phyloP scores from a whole-genome alignment of 2,329 filamentous ascomycete species.

The Colletotrichum noveboracense region DNA sequence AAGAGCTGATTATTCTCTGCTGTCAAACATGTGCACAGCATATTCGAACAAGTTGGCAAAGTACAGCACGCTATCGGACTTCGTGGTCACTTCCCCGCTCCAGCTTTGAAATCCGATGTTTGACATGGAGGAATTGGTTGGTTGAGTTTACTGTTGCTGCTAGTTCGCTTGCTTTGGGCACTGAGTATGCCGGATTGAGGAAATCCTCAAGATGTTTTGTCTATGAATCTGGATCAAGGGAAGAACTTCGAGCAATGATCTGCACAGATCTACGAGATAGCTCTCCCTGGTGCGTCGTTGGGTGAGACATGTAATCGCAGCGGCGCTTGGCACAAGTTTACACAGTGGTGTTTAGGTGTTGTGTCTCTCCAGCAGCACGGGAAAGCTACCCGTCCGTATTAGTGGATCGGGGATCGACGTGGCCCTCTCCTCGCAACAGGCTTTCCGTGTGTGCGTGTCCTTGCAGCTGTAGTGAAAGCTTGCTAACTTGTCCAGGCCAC shows the following conservation, averaged over 20 bases:
- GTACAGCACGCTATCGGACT: background rate
- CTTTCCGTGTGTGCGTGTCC: background rate
- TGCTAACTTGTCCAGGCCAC: background rate
- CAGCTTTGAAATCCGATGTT: background rate
- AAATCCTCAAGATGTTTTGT: background rate
- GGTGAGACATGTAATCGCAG: constrained; percentile 8
- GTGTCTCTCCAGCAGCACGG: background rate
- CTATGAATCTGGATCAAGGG: background rate
- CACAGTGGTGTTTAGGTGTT: background rate
- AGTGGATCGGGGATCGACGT: background rate
- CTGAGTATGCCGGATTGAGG: background rate
- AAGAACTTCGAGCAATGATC: background rate
- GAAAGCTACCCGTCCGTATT: background rate
- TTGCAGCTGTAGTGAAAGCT: background rate
- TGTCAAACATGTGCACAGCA: background rate
- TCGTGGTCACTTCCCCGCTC: background rate
- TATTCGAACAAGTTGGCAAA: background rate
- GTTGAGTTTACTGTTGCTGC: background rate
- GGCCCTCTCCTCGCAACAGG: background rate
- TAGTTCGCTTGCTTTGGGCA: background rate
- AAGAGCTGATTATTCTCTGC: background rate
- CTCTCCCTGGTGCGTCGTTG: background rate
- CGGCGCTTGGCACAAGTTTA: background rate
- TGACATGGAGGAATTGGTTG: background rate
- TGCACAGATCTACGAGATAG: background rate